These are phyloP conservation scores for Lentinula novae-zelandiae DNA, from an alignment of 1,284 basidiomycete genomes.

Conservation along the genomic window DNA sequence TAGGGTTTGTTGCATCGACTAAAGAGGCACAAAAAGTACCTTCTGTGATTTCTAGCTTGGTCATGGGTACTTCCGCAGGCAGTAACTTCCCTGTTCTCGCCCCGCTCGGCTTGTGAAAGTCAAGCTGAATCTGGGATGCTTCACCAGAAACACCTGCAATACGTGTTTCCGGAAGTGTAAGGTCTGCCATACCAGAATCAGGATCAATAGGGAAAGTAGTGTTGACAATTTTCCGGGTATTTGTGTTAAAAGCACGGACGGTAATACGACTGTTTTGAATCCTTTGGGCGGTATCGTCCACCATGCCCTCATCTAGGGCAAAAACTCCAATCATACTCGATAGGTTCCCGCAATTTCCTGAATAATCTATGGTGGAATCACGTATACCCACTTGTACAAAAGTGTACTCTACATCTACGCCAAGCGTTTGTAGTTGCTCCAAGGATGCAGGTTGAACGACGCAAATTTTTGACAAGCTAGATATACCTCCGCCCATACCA, in stretches of 20 bases:
- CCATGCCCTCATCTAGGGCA: constrained; percentile 57
- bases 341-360: constrained; percentile 70
- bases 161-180: constrained; percentile 47
- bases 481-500: constrained; percentile 81
- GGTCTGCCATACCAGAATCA: constrained; percentile 28
- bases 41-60: constrained; percentile 22
- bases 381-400: constrained; percentile 60
- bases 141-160: constrained; percentile 66
- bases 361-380: constrained; percentile 55
- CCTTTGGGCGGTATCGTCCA: constrained; percentile 15
- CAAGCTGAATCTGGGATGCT: constrained; percentile 61
- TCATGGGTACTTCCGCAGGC: constrained; percentile 48
- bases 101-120: constrained; percentile 65
- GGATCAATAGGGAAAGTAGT: constrained; percentile 55
- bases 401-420: constrained; percentile 61
- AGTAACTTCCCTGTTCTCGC: constrained; percentile 69
- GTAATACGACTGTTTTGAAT: constrained; percentile 14
- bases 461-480: constrained; percentile 78
- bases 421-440: constrained; percentile 30
- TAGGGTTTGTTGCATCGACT: constrained; percentile 74
- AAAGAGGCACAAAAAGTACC: constrained; percentile 42
- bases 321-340: constrained; percentile 66
- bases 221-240: constrained; percentile 63
- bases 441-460: constrained; percentile 52
- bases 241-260: constrained; percentile 61